These are phyloP conservation scores for Exserohilum turcica DNA, from an alignment of 2,329 filamentous ascomycete genomes.

Conservation along the genomic window DNA sequence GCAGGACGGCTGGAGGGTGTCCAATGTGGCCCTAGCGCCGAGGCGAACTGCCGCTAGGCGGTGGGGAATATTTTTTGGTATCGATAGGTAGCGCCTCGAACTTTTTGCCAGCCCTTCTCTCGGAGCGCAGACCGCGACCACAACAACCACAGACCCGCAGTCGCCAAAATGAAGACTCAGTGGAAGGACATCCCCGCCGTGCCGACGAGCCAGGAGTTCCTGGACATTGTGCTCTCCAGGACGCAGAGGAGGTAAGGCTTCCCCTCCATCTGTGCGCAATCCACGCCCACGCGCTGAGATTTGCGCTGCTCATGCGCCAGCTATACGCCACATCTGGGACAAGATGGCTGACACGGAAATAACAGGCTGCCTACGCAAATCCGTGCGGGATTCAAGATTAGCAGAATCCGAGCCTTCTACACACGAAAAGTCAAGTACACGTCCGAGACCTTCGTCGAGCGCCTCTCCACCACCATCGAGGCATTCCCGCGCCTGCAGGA, in stretches of 20 bases:
- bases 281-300: constrained; percentile 20
- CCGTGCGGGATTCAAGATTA: constrained; percentile 93
- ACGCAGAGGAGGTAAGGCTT: constrained; percentile 30
- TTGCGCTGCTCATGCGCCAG: constrained; percentile 68
- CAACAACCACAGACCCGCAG: constrained; percentile 18
- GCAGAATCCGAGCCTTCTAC: constrained; percentile 93
- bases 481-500: constrained; percentile 88
- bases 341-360: background rate
- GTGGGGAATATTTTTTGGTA: constrained; percentile 18
- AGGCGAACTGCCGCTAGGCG: constrained; percentile 20
- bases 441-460: constrained; percentile 94
- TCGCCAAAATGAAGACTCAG: constrained; percentile 46
- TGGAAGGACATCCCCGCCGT: constrained; percentile 77
- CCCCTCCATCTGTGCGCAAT: constrained; percentile 2
- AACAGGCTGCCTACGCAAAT: constrained; percentile 88
- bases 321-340: background rate
- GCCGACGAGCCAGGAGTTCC: constrained; percentile 90
- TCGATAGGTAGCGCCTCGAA: constrained; percentile 17
- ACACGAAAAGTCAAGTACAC: constrained; percentile 95
- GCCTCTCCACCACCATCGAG: constrained; percentile 87
- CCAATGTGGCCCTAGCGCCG: constrained; percentile 11
- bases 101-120: constrained; percentile 20
- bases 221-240: constrained; percentile 94
- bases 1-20: background rate
- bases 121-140: constrained; percentile 23